Base-by-base conservation (phyloP, 1,284 basidiomycete genomes). In the Ustilago crameri region DNA sequence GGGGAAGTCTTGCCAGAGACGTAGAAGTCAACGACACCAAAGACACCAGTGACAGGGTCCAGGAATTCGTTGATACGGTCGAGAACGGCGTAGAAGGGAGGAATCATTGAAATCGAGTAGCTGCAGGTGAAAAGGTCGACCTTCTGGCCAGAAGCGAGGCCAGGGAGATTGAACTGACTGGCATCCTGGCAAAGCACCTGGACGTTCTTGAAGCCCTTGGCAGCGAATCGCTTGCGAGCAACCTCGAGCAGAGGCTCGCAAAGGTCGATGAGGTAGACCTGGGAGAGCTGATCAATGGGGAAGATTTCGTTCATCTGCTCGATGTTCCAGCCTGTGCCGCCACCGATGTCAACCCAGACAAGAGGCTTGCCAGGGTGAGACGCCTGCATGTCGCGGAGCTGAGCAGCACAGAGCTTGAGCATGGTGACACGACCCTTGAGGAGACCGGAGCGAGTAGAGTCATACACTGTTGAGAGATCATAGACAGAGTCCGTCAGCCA, bases 281-380 rank as follows among this genome's bases (percentile, higher is more conserved):
- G 74, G 10, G 78, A 78, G 22, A 82, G 70, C 60, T 80, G 60
- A 40, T 61, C 59, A 37, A 82, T 66, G 15, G 90, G 88, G 58
- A 91, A 87, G 82, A 88, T 88, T 75, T 88, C 87, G 84, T 91
- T 86, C 91, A 92, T 92, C 69, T 89, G 86, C 84, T 93, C 91
- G 72, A 93, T 90, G 83, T 92, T 93, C 86, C 90, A 90, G 14
- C 91, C 89, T 10, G 91, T 92, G 34, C 91, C 91, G 26, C 91
- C 91, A 9, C 91, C 91, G 56, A 93, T 89, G 82, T 92, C 91
- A 30, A 92, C 87, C 91, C 91, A 93, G 30, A 93, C 87, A 10
- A 91, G 85, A 26, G 86, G 86, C 75, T 87, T 86, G 0, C 84
- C 75, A 0, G 86, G 86, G 22, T 85, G 73, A 40, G 63, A 62